phyloP scores from a whole-genome alignment of 768 basidiomycete species.

The Neoboletus subvelutipes region DNA sequence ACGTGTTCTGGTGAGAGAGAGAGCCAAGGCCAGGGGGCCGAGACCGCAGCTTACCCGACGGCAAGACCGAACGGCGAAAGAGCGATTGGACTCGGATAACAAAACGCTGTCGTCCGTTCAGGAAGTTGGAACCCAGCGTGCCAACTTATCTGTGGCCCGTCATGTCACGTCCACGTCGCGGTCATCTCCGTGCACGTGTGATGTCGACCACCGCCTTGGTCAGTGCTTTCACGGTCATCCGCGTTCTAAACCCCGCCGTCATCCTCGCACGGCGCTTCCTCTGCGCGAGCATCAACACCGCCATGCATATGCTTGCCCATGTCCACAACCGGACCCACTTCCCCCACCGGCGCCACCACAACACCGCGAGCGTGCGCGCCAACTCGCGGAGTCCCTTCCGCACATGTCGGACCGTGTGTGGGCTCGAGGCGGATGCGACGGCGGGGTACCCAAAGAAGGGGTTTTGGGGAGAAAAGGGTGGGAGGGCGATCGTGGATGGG shows the following conservation, averaged over 20 bases:
- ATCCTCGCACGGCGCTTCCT: not conserved
- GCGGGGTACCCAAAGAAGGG: slow-evolving; percentile 78
- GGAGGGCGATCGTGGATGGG: slow-evolving; percentile 28
- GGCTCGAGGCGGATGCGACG: slow-evolving; percentile 26
- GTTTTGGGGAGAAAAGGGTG: slow-evolving; percentile 61
- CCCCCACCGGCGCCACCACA: slow-evolving; percentile 71
- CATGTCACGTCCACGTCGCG: not conserved
- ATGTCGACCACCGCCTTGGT: not conserved
- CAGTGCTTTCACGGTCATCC: not conserved
- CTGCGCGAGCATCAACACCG: slow-evolving; percentile 27
- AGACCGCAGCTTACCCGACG: too few relatives aligned
- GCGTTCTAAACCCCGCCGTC: not conserved
- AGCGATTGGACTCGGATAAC: too few relatives aligned
- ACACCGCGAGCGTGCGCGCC: slow-evolving; percentile 52
- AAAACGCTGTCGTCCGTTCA: too few relatives aligned
- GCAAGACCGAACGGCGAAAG: too few relatives aligned
- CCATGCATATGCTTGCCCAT: slow-evolving; percentile 34
- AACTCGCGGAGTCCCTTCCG: slow-evolving; percentile 72
- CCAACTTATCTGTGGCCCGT: not conserved
- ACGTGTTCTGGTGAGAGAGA: too few relatives aligned
- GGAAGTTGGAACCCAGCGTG: too few relatives aligned
- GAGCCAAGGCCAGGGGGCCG: too few relatives aligned
- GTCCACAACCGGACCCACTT: slow-evolving; percentile 25
- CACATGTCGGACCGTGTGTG: slow-evolving; percentile 53
- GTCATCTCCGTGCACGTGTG: not conserved